Percentiles rank a stretch among this genome's conserved stretches.
These are phyloP conservation scores for Suillus clintonianus DNA, from an alignment of 768 basidiomycete genomes.

Conservation along the genomic window DNA sequence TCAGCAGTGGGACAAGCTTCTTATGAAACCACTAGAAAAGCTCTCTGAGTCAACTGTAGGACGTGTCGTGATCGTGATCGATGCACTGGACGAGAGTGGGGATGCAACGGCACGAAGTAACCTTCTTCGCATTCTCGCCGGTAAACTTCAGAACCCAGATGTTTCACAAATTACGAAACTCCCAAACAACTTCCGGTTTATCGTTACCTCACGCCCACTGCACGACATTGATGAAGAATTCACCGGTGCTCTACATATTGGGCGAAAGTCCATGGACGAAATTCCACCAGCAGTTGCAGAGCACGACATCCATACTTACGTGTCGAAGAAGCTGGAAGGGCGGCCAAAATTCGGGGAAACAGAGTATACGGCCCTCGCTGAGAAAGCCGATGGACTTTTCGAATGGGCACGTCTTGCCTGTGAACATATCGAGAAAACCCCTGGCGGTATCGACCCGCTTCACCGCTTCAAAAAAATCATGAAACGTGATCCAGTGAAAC, in stretches of 20 bases:
- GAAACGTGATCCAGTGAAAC: background rate
- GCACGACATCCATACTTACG: conserved; percentile 1
- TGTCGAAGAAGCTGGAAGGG: background rate
- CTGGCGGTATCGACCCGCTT: background rate
- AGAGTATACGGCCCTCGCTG: background rate
- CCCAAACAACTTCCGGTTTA: conserved; percentile 6
- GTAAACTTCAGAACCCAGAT: background rate
- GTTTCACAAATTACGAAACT: background rate
- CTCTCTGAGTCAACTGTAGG: conserved; percentile 9
- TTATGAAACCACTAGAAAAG: conserved; percentile 11
- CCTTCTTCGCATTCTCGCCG: conserved; percentile 13
- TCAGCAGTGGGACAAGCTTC: conserved; percentile 18
- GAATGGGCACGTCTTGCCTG: conserved; percentile 12
- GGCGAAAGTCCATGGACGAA: conserved; percentile 1
- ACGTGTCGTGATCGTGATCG: conserved; percentile 27
- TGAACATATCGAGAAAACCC: conserved; percentile 1
- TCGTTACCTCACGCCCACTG: conserved; percentile 12
- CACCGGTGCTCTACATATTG: background rate
- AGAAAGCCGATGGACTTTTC: conserved; percentile 10
- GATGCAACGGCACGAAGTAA: background rate
- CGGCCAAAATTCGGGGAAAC: background rate
- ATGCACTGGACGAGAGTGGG: conserved; percentile 22
- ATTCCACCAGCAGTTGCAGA: conserved; percentile 1
- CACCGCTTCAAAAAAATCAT: no score
- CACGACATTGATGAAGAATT: conserved; percentile 1